Evolutionary conservation across 805 yeast species (phyloP).

Genomic region (Blastobotrys parvus): DNA sequence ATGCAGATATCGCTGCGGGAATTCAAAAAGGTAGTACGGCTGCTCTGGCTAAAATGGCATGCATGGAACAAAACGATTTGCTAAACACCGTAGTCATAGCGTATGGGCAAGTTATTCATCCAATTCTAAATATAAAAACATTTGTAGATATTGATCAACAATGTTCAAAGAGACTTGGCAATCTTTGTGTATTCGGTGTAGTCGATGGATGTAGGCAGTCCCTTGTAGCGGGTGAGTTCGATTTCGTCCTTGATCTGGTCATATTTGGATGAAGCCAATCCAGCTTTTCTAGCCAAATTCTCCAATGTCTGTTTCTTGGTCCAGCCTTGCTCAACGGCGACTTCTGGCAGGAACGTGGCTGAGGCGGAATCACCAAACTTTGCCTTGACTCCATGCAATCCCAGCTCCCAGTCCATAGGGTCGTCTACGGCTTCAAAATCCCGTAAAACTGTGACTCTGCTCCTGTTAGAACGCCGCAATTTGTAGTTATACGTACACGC

Average conservation of each 20-base stretch:
- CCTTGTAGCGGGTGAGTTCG: conserved; percentile 48
- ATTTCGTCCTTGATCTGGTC: conserved; percentile 28
- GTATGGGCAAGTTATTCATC: too few species aligned
- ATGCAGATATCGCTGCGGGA: too few species aligned
- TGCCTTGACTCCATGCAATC: conserved; percentile 72
- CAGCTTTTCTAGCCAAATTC: conserved; percentile 65
- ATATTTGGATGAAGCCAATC: conserved; percentile 8
- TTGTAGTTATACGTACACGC: conserved; percentile 29
- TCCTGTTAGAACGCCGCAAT: neutral
- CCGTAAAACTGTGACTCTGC: conserved; percentile 53
- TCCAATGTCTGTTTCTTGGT: conserved; percentile 58
- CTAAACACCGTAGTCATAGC: too few species aligned
- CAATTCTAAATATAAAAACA: too few species aligned
- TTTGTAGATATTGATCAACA: neutral
- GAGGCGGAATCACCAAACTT: conserved; percentile 39
- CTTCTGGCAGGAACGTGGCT: conserved; percentile 87
- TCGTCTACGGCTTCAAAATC: conserved; percentile 46
- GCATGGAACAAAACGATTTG: too few species aligned
- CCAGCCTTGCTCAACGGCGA: conserved; percentile 85
- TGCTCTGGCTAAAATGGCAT: too few species aligned
- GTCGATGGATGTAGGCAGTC: conserved; percentile 37
- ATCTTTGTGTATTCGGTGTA: conserved; percentile 38
- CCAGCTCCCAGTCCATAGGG: conserved; percentile 69
- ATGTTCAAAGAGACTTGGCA: too few species aligned
- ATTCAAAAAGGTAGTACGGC: too few species aligned